These are phyloP conservation scores for Fomitiporia mediterranea DNA, from an alignment of 1,284 basidiomycete species.

Conservation along the genomic window DNA sequence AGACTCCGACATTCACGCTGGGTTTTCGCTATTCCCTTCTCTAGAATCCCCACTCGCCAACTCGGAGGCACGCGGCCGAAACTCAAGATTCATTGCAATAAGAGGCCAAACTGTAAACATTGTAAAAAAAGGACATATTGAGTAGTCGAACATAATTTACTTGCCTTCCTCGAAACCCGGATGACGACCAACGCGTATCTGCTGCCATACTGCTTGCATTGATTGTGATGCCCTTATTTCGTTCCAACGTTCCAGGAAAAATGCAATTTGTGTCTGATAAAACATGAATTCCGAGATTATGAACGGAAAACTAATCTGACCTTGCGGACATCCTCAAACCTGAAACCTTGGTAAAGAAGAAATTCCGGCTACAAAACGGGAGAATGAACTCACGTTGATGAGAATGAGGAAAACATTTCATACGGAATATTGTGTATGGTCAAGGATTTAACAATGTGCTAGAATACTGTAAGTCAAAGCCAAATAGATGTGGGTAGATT, in stretches of 20 bases:
- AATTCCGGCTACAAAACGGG: background rate
- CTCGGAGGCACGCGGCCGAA: constrained; percentile 36
- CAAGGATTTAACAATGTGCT: constrained; percentile 75
- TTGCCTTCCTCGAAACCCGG: constrained; percentile 79
- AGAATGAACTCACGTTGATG: constrained; percentile 41
- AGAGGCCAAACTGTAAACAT: constrained; percentile 56
- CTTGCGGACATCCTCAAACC: constrained; percentile 78
- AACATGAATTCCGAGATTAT: background rate
- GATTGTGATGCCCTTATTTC: constrained; percentile 75
- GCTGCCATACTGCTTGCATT: constrained; percentile 81
- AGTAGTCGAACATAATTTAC: constrained; percentile 16
- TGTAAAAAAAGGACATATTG: background rate
- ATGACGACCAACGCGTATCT: constrained; percentile 74
- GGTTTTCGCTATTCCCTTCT: constrained; percentile 2
- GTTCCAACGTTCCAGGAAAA: constrained; percentile 77
- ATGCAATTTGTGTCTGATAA: constrained; percentile 63
- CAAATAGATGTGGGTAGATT: too few species aligned
- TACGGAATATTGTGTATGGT: constrained; percentile 79
- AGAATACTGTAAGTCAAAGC: constrained; percentile 1
- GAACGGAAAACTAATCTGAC: constrained; percentile 31
- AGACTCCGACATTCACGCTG: background rate
- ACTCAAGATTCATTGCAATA: constrained; percentile 62
- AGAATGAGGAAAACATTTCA: constrained; percentile 84
- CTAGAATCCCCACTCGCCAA: background rate
- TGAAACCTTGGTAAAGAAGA: background rate